phyloP scores from a whole-genome alignment of 768 basidiomycete genomes.

The Leccinum ochraceum region DNA sequence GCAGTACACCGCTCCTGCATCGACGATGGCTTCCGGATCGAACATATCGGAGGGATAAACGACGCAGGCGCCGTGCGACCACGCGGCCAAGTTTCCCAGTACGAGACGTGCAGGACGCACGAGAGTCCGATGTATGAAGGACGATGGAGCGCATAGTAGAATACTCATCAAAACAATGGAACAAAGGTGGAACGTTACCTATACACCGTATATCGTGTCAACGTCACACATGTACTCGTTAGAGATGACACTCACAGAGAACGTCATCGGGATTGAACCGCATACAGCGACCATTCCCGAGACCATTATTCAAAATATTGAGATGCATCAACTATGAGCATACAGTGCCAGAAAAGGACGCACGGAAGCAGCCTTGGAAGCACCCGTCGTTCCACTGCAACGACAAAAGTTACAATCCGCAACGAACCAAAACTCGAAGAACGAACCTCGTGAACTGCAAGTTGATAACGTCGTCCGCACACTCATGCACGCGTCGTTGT shows the following conservation, averaged over 20 bases:
- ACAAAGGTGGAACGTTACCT: constrained; percentile 85
- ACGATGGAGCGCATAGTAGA: constrained; percentile 5
- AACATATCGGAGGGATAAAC: constrained; percentile 74
- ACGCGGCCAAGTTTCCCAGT: constrained; percentile 76
- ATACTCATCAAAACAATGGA: constrained; percentile 88
- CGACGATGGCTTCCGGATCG: constrained; percentile 65
- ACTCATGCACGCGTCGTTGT: constrained; percentile 42
- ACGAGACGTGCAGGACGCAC: constrained; percentile 57
- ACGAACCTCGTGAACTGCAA: constrained; percentile 81
- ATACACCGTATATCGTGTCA: constrained; percentile 6
- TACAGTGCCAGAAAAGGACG: constrained; percentile 15
- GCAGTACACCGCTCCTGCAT: constrained; percentile 77
- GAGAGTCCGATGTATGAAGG: constrained; percentile 13
- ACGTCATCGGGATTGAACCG: constrained; percentile 61
- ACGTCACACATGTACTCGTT: background rate
- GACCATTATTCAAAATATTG: constrained; percentile 77
- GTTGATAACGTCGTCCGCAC: constrained; percentile 71
- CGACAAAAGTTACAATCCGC: constrained; percentile 3
- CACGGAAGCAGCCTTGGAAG: constrained; percentile 83
- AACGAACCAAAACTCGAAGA: background rate
- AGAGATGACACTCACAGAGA: constrained; percentile 51
- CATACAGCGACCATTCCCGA: constrained; percentile 75
- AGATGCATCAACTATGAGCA: constrained; percentile 40
- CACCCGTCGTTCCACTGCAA: constrained; percentile 74
- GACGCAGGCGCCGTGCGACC: constrained; percentile 71